Evolutionary conservation across 2,329 filamentous ascomycete species (phyloP), one percentile per base, ranked within the genome.

Genomic region (Blastomyces percursus): DNA sequence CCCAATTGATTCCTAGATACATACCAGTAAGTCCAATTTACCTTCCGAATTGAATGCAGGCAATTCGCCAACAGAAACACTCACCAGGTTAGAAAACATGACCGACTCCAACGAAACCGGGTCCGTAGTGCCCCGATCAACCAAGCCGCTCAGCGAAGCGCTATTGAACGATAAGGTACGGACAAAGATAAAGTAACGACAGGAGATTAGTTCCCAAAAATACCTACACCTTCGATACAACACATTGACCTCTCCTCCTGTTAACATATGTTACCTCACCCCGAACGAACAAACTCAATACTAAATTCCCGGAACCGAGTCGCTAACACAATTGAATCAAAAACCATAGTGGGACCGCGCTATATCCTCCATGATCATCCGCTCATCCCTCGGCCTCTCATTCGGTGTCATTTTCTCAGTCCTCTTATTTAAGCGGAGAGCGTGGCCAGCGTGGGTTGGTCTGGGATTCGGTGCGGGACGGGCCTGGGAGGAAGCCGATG

Each of bases 331-430:
- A n/a, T 46, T 54, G 38, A 56, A n/a, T 46, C 16, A 42, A 58
- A 59, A 30, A 59, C 24, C 16, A 35, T 70, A 99, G 94, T 99
- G 94, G 94, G 94, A 99, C 77, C 93, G 90, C 80, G 96, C 94
- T 79, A 87, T 99, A 71, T 97, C 94, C 71, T 96, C 95, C 74
- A 86, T 96, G 78, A 86, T 99, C 75, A 95, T 99, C 82, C 92
- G 95, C 79, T 97, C 93, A 68, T 88, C 90, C 62, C 88, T 99
- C 77, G 94, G 94, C 73, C 89, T 97, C 75, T 91, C 89, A 70
- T 99, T 99, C 80, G 94, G 94, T 75, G 88, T 99, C 76, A 90
- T 99, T 79, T 97, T 99, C 83, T 97, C 94, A 65, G 92, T 99
- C 65, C 88, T 99, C 64, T 80, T 99, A 62, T 99, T 99, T 86